These are phyloP conservation scores for Phytopythium oedochilum DNA, from an alignment of 352 stramenopile species.

Conservation along the genomic window DNA sequence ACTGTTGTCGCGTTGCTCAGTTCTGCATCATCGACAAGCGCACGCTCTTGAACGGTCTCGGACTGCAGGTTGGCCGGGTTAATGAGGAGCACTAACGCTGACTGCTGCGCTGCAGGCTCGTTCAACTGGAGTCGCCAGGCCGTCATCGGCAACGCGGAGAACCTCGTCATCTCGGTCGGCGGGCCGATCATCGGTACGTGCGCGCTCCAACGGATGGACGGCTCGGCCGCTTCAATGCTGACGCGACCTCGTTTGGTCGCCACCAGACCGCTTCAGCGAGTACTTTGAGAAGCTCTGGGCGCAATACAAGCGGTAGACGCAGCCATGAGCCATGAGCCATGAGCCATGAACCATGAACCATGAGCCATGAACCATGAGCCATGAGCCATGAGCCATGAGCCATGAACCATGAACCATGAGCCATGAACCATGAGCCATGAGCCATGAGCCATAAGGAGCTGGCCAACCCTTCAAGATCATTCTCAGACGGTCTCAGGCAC, in stretches of 20 bases:
- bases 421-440: too few relatives aligned
- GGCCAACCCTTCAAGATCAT: neutral
- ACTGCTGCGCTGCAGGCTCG: conserved; percentile 21
- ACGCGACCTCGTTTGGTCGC: neutral
- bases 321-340: too few relatives aligned
- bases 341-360: too few relatives aligned
- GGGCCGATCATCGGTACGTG: conserved; percentile 47
- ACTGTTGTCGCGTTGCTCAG: conserved; percentile 13
- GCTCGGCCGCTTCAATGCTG: neutral
- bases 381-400: too few relatives aligned
- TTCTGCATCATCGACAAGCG: conserved; percentile 68
- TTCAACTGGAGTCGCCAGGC: conserved; percentile 79
- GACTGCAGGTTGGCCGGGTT: neutral
- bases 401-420: too few relatives aligned
- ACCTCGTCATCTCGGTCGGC: conserved; percentile 48
- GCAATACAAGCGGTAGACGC: conserved; percentile 36
- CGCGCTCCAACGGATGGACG: neutral
- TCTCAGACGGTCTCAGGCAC: neutral
- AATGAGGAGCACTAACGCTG: too few relatives aligned
- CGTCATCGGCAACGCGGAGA: conserved; percentile 58
- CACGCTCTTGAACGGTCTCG: conserved; percentile 51
- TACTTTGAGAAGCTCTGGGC: conserved; percentile 62
- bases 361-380: too few relatives aligned
- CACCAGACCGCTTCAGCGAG: conserved; percentile 43
- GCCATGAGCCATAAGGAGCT: too few relatives aligned